phyloP scores from a whole-genome alignment of 225 moss, liverwort and hornwort genomes.

The Sphagnum contortum region DNA sequence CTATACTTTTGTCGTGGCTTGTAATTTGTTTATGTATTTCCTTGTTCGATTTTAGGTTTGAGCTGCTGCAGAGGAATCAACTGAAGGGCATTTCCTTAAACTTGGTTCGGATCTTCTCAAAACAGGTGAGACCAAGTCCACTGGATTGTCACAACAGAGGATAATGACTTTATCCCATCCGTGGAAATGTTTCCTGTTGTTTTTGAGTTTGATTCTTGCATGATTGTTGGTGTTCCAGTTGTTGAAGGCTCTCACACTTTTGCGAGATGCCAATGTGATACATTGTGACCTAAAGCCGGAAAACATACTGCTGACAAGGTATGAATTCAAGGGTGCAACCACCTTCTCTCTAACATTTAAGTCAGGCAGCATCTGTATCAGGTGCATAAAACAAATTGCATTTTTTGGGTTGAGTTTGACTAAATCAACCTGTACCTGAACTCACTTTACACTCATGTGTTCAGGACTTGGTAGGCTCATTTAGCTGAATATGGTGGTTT shows the following conservation, averaged over 20 bases:
- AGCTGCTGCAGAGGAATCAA: conserved; percentile 62
- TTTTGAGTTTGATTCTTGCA: background rate
- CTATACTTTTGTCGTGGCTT: background rate
- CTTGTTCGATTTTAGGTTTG: conserved; percentile 35
- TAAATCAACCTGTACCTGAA: too few relatives aligned
- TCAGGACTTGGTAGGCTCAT: too few relatives aligned
- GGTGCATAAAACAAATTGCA: too few relatives aligned
- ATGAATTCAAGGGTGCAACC: conserved; percentile 9
- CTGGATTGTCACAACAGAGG: too few relatives aligned
- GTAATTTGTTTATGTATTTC: background rate
- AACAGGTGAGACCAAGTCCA: conserved; percentile 36
- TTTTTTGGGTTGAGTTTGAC: too few relatives aligned
- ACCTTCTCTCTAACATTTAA: too few relatives aligned
- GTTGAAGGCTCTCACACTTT: conserved; percentile 59
- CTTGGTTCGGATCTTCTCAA: conserved; percentile 72
- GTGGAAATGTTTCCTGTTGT: background rate
- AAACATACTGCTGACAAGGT: conserved; percentile 68
- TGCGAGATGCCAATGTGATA: conserved; percentile 77
- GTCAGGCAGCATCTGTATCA: too few relatives aligned
- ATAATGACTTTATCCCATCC: too few relatives aligned
- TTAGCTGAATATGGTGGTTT: too few relatives aligned
- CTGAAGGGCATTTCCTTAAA: conserved; percentile 80
- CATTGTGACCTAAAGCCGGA: conserved; percentile 95
- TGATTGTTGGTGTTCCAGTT: conserved; percentile 32
- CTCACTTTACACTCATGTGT: too few relatives aligned